phyloP scores from a whole-genome alignment of 1,284 basidiomycete species.

The Mycena sp. region DNA sequence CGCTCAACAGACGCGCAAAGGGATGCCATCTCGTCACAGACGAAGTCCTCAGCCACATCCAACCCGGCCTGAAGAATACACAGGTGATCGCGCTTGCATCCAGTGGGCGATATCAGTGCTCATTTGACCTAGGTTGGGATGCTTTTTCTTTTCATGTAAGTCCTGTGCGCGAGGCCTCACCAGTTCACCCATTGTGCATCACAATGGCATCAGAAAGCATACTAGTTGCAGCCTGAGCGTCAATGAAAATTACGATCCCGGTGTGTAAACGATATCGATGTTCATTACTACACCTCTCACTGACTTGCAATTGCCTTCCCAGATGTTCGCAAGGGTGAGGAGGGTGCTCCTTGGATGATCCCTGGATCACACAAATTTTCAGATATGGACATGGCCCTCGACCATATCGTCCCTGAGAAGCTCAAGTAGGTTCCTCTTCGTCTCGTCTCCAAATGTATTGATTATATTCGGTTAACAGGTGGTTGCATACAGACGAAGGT shows the following conservation, averaged over 20 bases:
- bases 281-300: constrained; percentile 3
- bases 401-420: constrained; percentile 87
- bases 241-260: constrained; percentile 87
- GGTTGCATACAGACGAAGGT: constrained; percentile 92
- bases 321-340: constrained; percentile 69
- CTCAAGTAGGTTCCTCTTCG: constrained; percentile 54
- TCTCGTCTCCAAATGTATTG: too few relatives aligned
- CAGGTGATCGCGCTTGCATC: constrained; percentile 55
- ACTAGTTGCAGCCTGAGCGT: constrained; percentile 90
- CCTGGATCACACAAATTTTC: constrained; percentile 1
- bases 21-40: constrained; percentile 91
- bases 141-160: constrained; percentile 80
- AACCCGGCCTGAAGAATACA: constrained; percentile 76
- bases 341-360: not conserved
- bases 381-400: constrained; percentile 90
- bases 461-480: constrained; percentile 48
- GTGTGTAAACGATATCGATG: constrained; percentile 41
- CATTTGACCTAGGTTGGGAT: constrained; percentile 65
- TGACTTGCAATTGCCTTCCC: too few relatives aligned
- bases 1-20: constrained; percentile 64
- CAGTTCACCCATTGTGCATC: not conserved
- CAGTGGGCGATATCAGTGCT: not conserved
- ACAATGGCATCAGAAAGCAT: constrained; percentile 70
- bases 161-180: too few relatives aligned
- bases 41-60: constrained; percentile 77